phyloP scores from a whole-genome alignment of 495 filamentous ascomycete species.

The Talaromyces nanjingensis region DNA sequence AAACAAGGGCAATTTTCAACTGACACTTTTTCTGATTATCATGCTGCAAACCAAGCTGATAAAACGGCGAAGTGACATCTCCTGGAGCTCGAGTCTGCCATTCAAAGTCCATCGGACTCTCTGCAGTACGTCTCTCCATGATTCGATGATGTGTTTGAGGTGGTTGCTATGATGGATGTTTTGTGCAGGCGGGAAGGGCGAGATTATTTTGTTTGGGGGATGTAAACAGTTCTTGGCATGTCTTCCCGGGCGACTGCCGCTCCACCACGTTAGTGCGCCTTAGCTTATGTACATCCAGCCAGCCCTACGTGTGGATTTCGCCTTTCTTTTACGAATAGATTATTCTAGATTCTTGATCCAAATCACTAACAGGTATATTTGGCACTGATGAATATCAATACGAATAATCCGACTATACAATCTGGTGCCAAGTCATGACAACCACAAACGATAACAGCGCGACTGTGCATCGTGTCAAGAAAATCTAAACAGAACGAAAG shows the following conservation, averaged over 20 bases:
- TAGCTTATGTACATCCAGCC: not conserved
- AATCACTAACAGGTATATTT: not conserved
- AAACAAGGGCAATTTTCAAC: slow-evolving; percentile 14
- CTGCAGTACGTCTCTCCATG: slow-evolving; percentile 41
- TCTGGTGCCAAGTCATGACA: not conserved
- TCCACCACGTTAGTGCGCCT: not conserved
- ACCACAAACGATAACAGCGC: not conserved
- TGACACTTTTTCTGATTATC: slow-evolving; percentile 45
- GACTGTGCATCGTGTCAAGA: not conserved
- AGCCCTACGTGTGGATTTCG: not conserved
- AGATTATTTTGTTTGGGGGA: slow-evolving; percentile 8
- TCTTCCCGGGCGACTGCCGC: not conserved
- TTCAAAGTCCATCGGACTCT: slow-evolving; percentile 65
- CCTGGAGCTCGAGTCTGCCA: slow-evolving; percentile 52
- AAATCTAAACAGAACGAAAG: not conserved
- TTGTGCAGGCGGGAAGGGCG: slow-evolving; percentile 7
- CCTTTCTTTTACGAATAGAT: not conserved
- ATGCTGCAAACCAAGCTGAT: slow-evolving; percentile 40
- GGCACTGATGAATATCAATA: not conserved
- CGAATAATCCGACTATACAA: not conserved
- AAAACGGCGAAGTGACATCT: slow-evolving; percentile 53
- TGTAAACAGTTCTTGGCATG: slow-evolving; percentile 10
- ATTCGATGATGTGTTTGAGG: slow-evolving; percentile 8
- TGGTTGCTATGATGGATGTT: slow-evolving; percentile 9
- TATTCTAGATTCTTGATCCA: not conserved